phyloP scores from a whole-genome alignment of 164 flowering plant species.

The Magnolia sinica region DNA sequence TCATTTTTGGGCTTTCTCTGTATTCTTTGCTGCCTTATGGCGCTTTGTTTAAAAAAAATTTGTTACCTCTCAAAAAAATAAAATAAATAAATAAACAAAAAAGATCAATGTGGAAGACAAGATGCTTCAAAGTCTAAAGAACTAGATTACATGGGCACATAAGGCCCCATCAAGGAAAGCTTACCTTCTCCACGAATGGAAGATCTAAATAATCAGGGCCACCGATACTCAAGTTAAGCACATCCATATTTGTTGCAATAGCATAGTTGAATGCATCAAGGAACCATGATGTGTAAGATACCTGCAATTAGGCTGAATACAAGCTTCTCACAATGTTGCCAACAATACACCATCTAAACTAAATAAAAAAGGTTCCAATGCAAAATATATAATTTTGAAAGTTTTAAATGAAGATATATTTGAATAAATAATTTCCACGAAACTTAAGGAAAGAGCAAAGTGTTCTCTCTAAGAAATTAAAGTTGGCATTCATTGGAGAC shows the following conservation, averaged over 20 bases:
- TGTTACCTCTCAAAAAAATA: too few relatives aligned
- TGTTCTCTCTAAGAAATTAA: too few relatives aligned
- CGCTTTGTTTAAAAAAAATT: too few relatives aligned
- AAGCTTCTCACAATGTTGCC: slow-evolving; percentile 65
- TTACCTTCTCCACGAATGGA: slow-evolving; percentile 98
- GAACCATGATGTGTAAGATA: slow-evolving; percentile 99
- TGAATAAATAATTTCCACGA: too few relatives aligned
- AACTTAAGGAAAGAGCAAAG: too few relatives aligned
- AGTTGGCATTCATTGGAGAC: too few relatives aligned
- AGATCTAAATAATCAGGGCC: slow-evolving; percentile 99
- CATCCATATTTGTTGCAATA: slow-evolving; percentile 92
- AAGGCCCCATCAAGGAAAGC: not conserved
- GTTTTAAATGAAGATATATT: not conserved
- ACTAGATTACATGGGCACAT: too few relatives aligned
- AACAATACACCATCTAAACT: slow-evolving; percentile 12
- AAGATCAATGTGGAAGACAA: too few relatives aligned
- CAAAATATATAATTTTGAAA: not conserved
- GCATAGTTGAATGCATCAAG: slow-evolving; percentile 99
- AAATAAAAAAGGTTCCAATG: not conserved
- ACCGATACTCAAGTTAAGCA: slow-evolving; percentile 94
- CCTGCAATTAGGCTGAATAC: slow-evolving; percentile 94
- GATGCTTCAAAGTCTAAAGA: too few relatives aligned
- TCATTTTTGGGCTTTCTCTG: too few relatives aligned
- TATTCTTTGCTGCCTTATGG: too few relatives aligned
- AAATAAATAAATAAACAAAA: too few relatives aligned